These are phyloP conservation scores for Vicia villosa DNA, from an alignment of 306 rosid species.

Conservation along the genomic window DNA sequence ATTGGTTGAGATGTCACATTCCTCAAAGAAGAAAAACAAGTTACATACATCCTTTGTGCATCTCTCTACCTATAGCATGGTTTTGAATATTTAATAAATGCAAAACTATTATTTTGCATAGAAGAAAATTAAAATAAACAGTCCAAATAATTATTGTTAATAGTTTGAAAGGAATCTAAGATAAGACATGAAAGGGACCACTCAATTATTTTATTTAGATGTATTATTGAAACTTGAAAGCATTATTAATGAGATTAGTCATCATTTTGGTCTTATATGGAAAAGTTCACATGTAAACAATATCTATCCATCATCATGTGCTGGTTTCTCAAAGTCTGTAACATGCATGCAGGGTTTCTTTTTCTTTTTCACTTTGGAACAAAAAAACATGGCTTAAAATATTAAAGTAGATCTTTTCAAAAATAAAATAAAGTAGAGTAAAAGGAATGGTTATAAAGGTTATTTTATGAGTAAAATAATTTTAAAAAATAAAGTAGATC, in stretches of 20 bases:
- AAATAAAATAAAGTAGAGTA: slow-evolving; percentile 2
- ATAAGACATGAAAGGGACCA: slow-evolving; percentile 29
- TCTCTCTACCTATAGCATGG: slow-evolving; percentile 17
- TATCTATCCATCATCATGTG: slow-evolving; percentile 36
- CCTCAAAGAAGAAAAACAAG: slow-evolving; percentile 28
- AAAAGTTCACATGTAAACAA: slow-evolving; percentile 41
- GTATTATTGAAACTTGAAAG: slow-evolving; percentile 40
- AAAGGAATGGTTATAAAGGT: slow-evolving; percentile 23
- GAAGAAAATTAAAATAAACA: slow-evolving; percentile 2
- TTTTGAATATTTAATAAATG: slow-evolving; percentile 20
- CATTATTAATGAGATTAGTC: slow-evolving; percentile 35
- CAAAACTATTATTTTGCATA: slow-evolving; percentile 12
- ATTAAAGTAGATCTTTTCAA: background rate
- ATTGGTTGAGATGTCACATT: slow-evolving; percentile 39
- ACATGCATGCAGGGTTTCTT: slow-evolving; percentile 26
- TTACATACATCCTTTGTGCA: background rate
- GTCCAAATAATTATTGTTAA: background rate
- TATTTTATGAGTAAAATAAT: slow-evolving; percentile 11
- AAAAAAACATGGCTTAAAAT: slow-evolving; percentile 21
- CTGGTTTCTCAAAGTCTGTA: slow-evolving; percentile 41
- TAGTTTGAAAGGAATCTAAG: slow-evolving; percentile 37
- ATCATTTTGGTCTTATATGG: slow-evolving; percentile 39
- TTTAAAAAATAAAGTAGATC: background rate
- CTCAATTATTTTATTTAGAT: slow-evolving; percentile 35
- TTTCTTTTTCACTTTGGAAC: slow-evolving; percentile 38